phyloP scores from a whole-genome alignment of 306 rosid species.

The Psophocarpus tetragonolobus region DNA sequence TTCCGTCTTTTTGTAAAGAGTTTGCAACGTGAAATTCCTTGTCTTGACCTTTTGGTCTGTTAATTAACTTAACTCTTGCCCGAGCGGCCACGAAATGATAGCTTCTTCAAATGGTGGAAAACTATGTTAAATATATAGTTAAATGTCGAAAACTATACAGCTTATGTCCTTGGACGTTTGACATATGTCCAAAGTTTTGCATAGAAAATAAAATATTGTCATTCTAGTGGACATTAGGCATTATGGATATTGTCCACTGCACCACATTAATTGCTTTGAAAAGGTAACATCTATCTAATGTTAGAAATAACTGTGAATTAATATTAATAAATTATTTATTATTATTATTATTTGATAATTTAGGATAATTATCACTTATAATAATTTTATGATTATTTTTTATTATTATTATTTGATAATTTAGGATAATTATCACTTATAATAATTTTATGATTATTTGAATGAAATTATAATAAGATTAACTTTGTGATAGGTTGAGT shows the following conservation, averaged over 20 bases:
- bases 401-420: no score
- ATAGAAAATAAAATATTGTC: background rate
- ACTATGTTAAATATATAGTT: background rate
- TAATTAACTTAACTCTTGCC: no score
- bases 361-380: no score
- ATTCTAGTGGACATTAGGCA: conserved; percentile 35
- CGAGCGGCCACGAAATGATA: conserved; percentile 28
- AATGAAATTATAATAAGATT: no score
- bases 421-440: no score
- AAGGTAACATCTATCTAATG: background rate
- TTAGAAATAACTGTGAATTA: no score
- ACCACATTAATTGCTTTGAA: background rate
- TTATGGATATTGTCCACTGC: conserved; percentile 13
- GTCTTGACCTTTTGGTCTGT: background rate
- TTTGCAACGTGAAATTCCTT: background rate
- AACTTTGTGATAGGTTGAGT: no score
- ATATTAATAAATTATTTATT: no score
- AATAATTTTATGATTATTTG: no score
- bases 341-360: no score
- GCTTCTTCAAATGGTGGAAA: background rate
- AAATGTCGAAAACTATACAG: background rate
- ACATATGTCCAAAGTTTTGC: conserved; percentile 23
- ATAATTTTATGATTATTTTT: no score
- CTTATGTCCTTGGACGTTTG: background rate
- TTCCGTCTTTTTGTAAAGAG: background rate